Conservation (phyloP, 1,284 basidiomycete species). For the Papiliotrema laurentii region DNA sequence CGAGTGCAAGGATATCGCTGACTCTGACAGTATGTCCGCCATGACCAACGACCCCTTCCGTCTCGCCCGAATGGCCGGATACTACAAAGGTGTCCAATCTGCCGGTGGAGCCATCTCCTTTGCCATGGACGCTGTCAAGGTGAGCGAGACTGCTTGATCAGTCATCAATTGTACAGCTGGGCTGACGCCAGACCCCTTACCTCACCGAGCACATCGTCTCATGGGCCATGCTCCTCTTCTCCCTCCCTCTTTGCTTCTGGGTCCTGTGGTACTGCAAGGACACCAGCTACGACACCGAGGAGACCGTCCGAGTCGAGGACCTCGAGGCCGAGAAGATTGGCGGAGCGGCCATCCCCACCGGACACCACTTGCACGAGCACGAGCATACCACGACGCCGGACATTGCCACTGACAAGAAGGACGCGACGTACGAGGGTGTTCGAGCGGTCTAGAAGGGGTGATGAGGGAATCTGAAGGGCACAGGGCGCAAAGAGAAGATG, state of each 20-base stretch:
- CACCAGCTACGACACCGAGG: conserved; percentile 32
- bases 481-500: too few species aligned
- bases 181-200: conserved; percentile 35
- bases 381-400: too few species aligned
- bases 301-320: conserved; percentile 30
- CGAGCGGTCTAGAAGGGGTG: too few species aligned
- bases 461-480: too few species aligned
- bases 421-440: too few species aligned
- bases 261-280: conserved; percentile 29
- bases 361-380: neutral
- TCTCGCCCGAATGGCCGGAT: conserved; percentile 45
- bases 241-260: conserved; percentile 28
- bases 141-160: neutral
- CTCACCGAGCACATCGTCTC: conserved; percentile 37
- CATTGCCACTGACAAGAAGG: too few species aligned
- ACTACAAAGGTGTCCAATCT: conserved; percentile 46
- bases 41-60: conserved; percentile 34
- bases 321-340: conserved; percentile 7
- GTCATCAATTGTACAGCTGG: neutral
- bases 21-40: conserved; percentile 10
- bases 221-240: conserved; percentile 31
- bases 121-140: conserved; percentile 53
- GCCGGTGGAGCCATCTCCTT: conserved; percentile 50
- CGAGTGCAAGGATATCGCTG: conserved; percentile 1
- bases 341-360: neutral